A percentile compares a stretch with the other conserved stretches of the same genome.
Conservation (phyloP, 441 rosid genomes). For the Erodium chrysanthum region DNA sequence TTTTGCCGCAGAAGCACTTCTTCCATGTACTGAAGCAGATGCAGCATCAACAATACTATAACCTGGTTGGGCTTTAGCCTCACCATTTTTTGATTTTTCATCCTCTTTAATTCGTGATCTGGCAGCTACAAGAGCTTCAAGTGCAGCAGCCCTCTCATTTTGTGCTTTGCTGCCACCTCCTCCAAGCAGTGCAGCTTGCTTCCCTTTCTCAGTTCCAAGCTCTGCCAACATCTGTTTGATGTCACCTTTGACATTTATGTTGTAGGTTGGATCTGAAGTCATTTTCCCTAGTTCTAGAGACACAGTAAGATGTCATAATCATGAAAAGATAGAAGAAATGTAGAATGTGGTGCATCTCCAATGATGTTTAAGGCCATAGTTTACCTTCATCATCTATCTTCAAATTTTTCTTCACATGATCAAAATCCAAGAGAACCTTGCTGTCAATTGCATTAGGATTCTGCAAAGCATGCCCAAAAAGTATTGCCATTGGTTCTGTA, state of each 20-base stretch:
- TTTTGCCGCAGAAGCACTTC: constrained; percentile 91
- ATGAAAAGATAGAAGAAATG: constrained; percentile 7
- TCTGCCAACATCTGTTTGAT: constrained; percentile 78
- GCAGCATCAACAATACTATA: constrained; percentile 93
- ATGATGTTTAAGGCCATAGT: constrained; percentile 8
- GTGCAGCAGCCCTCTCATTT: constrained; percentile 89
- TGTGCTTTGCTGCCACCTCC: constrained; percentile 94
- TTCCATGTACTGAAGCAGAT: constrained; percentile 87
- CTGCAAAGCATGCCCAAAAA: constrained; percentile 29
- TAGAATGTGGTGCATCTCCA: constrained; percentile 13
- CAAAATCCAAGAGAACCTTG: constrained; percentile 64
- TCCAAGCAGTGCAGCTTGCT: constrained; percentile 69
- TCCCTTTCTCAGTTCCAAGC: constrained; percentile 89
- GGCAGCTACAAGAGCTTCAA: constrained; percentile 70
- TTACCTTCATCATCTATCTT: constrained; percentile 82
- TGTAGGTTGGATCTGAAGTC: constrained; percentile 63
- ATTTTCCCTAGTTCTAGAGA: constrained; percentile 52
- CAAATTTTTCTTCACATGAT: constrained; percentile 71
- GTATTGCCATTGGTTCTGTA: not conserved
- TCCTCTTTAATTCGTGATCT: constrained; percentile 64
- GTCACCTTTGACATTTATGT: constrained; percentile 71
- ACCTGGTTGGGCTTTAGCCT: constrained; percentile 33
- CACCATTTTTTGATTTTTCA: constrained; percentile 44
- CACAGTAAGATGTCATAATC: constrained; percentile 13
- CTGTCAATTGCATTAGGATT: constrained; percentile 68